Evolutionary conservation across 2,329 filamentous ascomycete genomes (phyloP), one percentile per base, ranked within the genome.

Genomic region (Microcyclospora pomicola): DNA sequence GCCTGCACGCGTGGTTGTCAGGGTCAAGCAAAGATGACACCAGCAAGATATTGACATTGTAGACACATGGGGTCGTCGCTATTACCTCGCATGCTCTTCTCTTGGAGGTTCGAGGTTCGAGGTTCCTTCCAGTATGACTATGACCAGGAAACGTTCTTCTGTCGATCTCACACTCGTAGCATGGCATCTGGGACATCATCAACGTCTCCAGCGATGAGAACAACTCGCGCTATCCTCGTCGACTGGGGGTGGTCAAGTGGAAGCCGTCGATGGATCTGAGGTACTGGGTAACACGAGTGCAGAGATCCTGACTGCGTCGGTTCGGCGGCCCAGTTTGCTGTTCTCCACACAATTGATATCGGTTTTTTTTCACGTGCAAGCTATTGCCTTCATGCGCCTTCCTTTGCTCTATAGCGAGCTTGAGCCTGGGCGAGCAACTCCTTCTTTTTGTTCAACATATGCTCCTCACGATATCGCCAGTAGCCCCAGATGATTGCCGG

Each of bases 361-460:
- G 13, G 6, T 28, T 13, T 15, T 13, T 16, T 12, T 15, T 24
- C 13, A 6, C n/a, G 10, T 9, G 19, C n/a, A 11, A 19, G 7
- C n/a, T 6, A 11, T n/a, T 16, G 27, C 15, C 29, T 14, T 38
- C 36, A 38, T 15, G 30, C 36, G 11, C 34, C 24, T 9, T 19
- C 31, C 9, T 27, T 35, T n/a, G 33, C 37, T 31, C 34, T 13
- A 31, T 42, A 42, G 3, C 42, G 49, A 33, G 39, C 46, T 37
- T 53, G 48, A 27, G 54, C 46, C 31, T 55, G 46, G 36, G 44
- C 40, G 15, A 58, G 41, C 41, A 55, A 43, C 27, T 44, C 42
- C 41, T 51, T 40, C 43, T 54, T 54, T 44, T 56, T 53, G 40
- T 49, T 39, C 10, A 48, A 47, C 55, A 58, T 57, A 35, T 58